These are phyloP conservation scores for Pseudogymnoascus sp. DNA, from an alignment of 2,329 filamentous ascomycete species.

Conservation along the genomic window DNA sequence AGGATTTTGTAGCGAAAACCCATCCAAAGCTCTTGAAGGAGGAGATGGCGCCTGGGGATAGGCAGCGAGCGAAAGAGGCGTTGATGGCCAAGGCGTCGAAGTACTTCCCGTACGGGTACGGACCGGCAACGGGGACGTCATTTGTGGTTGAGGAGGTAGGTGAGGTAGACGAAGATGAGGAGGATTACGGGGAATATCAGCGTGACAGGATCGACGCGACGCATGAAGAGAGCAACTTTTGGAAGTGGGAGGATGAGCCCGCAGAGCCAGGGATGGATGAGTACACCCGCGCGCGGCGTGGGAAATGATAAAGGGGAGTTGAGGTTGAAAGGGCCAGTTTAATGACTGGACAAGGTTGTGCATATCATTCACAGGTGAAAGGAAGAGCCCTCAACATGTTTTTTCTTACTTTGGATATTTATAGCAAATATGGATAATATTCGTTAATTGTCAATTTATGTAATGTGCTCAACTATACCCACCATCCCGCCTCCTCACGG, in stretches of 20 bases:
- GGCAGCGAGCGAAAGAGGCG: slow-evolving; percentile 32
- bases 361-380: background rate
- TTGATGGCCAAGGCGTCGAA: slow-evolving; percentile 36
- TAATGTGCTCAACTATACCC: background rate
- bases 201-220: slow-evolving; percentile 24
- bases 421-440: background rate
- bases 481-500: background rate
- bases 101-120: slow-evolving; percentile 41
- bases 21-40: slow-evolving; percentile 18
- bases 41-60: slow-evolving; percentile 30
- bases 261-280: slow-evolving; percentile 1
- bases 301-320: background rate
- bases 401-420: background rate
- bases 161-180: slow-evolving; percentile 36
- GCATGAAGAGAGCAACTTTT: slow-evolving; percentile 19
- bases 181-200: slow-evolving; percentile 38
- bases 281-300: background rate
- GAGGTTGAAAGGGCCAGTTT: background rate
- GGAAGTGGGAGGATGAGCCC: slow-evolving; percentile 19
- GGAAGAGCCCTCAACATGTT: background rate
- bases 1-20: background rate
- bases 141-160: slow-evolving; percentile 41
- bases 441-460: background rate
- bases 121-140: slow-evolving; percentile 34
- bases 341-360: background rate